Evolutionary conservation across 2,329 filamentous ascomycete species (phyloP), one percentile per base, ranked within the genome.

Genomic region (Calonectria montana): DNA sequence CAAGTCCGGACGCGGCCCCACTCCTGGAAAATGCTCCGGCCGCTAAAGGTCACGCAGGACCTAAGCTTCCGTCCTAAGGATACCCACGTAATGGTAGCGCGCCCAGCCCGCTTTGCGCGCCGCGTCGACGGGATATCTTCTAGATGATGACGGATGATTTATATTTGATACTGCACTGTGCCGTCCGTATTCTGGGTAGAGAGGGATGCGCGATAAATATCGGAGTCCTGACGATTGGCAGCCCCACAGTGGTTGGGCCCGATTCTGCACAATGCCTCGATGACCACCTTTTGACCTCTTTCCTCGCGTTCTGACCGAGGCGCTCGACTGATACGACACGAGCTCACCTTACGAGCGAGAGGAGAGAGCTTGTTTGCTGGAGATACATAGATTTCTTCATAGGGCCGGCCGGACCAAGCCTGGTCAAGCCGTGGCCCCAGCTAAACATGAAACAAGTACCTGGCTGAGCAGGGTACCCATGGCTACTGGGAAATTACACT

Each of bases 401-500:
- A 65, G 53, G 64, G 59, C 57, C 47, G 64, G 59, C 57, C 47
- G 64, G 64, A 66, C 45, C 27, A 61, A 45, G 47, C 57, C 43
- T 68, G 69, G 48, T 15, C 39, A n/a, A 69, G 50, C 62, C 21
- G 47, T n/a, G 39, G 69, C 16, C 70, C 65, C 62, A 45, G 75
- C 57, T 55, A 39, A 48, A 69, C 27, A 57, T 78, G 76, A 78
- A 78, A 78, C 77, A 70, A 57, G 69, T 57, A 67, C 73, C 62
- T 68, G 48, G 71, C 45, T 29, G 43, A 63, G 59, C 77, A 78
- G 66, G 77, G 77, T 68, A 69, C 69, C 71, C 63, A 71, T 76
- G 76, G 57, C 57, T 67, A 64, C 15, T 73, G 69, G 77, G 77
- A 78, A 78, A 79, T 79, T 79, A 71, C 75, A 72, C 55, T 37